Conservation (phyloP, 768 basidiomycete genomes). For the Ephemerocybe angulata region DNA sequence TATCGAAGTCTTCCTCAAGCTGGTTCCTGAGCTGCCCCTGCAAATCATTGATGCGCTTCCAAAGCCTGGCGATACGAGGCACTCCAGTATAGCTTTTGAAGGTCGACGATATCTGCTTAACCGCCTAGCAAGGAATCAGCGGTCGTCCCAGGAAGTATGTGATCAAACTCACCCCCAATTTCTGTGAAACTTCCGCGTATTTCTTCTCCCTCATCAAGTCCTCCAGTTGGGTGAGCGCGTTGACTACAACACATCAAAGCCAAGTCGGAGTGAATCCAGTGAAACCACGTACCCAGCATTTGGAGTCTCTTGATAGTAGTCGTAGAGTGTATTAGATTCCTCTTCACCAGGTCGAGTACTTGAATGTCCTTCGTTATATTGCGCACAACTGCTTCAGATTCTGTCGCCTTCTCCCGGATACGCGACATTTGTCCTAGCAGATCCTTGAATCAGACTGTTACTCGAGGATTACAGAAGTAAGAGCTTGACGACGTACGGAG, state of each 20-base stretch:
- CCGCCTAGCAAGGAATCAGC: slow-evolving; percentile 50
- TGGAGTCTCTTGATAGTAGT: slow-evolving; percentile 85
- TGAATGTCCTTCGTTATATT: slow-evolving; percentile 97
- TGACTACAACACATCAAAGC: slow-evolving; percentile 45
- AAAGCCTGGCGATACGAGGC: slow-evolving; percentile 71
- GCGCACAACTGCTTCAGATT: slow-evolving; percentile 93
- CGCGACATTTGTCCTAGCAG: slow-evolving; percentile 92
- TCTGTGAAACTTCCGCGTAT: slow-evolving; percentile 82
- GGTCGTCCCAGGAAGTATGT: background rate
- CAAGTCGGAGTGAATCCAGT: background rate
- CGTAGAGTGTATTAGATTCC: slow-evolving; percentile 87
- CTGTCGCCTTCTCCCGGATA: slow-evolving; percentile 94
- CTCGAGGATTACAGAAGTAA: background rate
- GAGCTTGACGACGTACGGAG: slow-evolving; percentile 53
- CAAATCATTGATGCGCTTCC: slow-evolving; percentile 74
- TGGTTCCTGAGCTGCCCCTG: slow-evolving; percentile 79
- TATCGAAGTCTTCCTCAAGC: slow-evolving; percentile 88
- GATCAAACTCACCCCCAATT: slow-evolving; percentile 53
- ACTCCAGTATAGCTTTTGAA: slow-evolving; percentile 81
- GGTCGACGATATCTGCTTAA: slow-evolving; percentile 76
- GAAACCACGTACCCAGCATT: slow-evolving; percentile 74
- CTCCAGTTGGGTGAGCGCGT: slow-evolving; percentile 78
- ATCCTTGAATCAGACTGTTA: slow-evolving; percentile 51
- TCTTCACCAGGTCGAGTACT: slow-evolving; percentile 88
- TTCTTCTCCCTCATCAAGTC: slow-evolving; percentile 71